phyloP scores from a whole-genome alignment of 106 monocot genomes.

The Agapanthus africanus region DNA sequence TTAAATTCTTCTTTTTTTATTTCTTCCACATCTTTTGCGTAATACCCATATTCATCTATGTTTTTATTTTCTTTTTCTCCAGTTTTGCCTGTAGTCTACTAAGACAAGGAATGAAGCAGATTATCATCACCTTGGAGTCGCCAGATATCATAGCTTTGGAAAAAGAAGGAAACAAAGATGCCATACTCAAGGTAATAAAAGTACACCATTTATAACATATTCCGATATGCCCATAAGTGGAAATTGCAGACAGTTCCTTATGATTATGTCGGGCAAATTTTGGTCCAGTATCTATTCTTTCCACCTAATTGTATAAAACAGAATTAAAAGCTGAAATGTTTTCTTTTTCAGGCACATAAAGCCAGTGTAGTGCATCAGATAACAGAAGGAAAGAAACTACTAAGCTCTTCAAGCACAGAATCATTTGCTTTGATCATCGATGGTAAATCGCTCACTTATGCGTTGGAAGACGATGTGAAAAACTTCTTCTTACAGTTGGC shows the following conservation, averaged over 20 bases:
- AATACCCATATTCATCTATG: no score
- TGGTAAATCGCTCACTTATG: constrained; percentile 77
- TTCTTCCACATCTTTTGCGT: neutral
- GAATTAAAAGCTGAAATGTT: no score
- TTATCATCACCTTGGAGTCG: constrained; percentile 71
- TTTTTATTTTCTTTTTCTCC: constrained; percentile 12
- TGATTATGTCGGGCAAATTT: no score
- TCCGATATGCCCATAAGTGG: no score
- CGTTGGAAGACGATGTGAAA: constrained; percentile 72
- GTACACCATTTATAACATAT: neutral
- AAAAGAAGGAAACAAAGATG: constrained; percentile 72
- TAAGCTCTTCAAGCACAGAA: constrained; percentile 24
- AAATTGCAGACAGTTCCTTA: no score
- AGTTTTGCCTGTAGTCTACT: constrained; percentile 90
- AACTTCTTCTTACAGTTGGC: constrained; percentile 59
- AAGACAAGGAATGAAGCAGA: constrained; percentile 94
- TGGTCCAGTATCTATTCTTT: no score
- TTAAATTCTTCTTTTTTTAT: neutral
- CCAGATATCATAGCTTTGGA: constrained; percentile 65
- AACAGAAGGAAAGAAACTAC: constrained; percentile 43
- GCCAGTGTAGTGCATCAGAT: constrained; percentile 58
- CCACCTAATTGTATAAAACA: no score
- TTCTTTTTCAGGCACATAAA: constrained; percentile 59
- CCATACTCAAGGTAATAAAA: constrained; percentile 56
- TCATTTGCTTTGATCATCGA: constrained; percentile 91